phyloP scores from a whole-genome alignment of 441 rosid species.

The Gossypium schwendimanii region DNA sequence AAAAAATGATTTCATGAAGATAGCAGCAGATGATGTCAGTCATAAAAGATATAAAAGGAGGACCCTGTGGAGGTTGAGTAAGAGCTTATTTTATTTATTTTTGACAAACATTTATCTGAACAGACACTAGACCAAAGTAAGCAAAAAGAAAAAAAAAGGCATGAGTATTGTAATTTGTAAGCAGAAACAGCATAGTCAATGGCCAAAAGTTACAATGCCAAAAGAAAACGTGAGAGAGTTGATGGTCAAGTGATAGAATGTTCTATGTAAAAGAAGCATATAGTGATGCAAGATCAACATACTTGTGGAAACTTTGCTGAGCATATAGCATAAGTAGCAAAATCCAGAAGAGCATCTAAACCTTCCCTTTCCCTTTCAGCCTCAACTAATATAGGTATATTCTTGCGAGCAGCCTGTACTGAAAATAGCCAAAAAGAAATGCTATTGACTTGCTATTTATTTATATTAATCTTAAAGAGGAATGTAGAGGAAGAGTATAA shows the following conservation, averaged over 20 bases:
- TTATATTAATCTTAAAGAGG: slow-evolving; percentile 5
- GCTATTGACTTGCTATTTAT: slow-evolving; percentile 10
- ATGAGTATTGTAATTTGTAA: background rate
- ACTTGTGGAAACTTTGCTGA: slow-evolving; percentile 75
- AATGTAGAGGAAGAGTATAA: background rate
- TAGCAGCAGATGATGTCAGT: background rate
- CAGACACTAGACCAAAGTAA: background rate
- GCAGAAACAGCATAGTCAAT: background rate
- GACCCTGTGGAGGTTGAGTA: background rate
- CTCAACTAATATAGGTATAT: slow-evolving; percentile 67
- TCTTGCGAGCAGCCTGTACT: slow-evolving; percentile 65
- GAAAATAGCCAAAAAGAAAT: slow-evolving; percentile 22
- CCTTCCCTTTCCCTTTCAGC: slow-evolving; percentile 65
- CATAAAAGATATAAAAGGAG: background rate
- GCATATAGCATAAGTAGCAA: slow-evolving; percentile 67
- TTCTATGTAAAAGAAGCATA: background rate
- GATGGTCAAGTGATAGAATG: background rate
- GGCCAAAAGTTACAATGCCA: background rate
- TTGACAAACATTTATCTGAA: background rate
- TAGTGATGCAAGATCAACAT: slow-evolving; percentile 21
- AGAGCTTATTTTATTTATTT: background rate
- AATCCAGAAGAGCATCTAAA: slow-evolving; percentile 54
- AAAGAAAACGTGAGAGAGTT: background rate
- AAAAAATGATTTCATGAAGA: background rate
- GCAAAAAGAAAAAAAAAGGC: background rate